A percentile compares a stretch with the other conserved stretches of the same genome.
These are phyloP conservation scores for Myriosclerotinia duriaeana DNA, from an alignment of 2,329 filamentous ascomycete genomes.

Conservation along the genomic window DNA sequence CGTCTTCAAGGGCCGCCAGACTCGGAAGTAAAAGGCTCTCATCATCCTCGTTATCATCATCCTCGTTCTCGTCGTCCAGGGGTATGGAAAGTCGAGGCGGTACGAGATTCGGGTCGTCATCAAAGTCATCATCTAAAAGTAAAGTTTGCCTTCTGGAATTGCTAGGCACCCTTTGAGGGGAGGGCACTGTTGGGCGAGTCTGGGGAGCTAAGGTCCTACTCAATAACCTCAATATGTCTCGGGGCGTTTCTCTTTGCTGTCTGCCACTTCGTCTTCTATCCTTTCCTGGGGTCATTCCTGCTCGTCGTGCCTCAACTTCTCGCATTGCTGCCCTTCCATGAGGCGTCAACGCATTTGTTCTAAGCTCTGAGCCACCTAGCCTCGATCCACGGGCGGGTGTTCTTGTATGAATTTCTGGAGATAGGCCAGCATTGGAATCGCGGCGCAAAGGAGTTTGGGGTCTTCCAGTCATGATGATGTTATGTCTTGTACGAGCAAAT, in stretches of 20 bases:
- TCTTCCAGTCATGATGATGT: conserved; percentile 34
- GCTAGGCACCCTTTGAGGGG: conserved; percentile 32
- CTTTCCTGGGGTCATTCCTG: conserved; percentile 60
- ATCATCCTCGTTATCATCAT: conserved; percentile 51
- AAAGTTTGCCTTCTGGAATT: conserved; percentile 30
- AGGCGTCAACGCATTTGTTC: conserved; percentile 47
- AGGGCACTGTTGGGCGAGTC: conserved; percentile 36
- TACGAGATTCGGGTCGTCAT: conserved; percentile 47
- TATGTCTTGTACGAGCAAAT: conserved; percentile 12
- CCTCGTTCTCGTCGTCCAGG: conserved; percentile 51
- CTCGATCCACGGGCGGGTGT: conserved; percentile 33
- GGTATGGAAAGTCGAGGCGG: conserved; percentile 57
- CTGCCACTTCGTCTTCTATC: conserved; percentile 57
- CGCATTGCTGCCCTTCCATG: conserved; percentile 61
- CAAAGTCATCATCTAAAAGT: conserved; percentile 41
- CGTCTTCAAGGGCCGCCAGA: conserved; percentile 55
- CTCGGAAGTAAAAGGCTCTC: conserved; percentile 53
- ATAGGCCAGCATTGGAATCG: conserved; percentile 37
- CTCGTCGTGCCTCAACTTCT: conserved; percentile 58
- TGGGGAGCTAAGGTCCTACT: conserved; percentile 54
- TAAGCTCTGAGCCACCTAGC: conserved; percentile 34
- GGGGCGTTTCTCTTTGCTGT: conserved; percentile 56
- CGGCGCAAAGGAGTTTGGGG: conserved; percentile 39
- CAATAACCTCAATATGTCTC: conserved; percentile 54
- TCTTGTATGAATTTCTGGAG: conserved; percentile 34